A percentile compares a stretch with the other conserved stretches of the same genome.
Conservation (phyloP, 768 basidiomycete species). For the Lenzites betulinus region DNA sequence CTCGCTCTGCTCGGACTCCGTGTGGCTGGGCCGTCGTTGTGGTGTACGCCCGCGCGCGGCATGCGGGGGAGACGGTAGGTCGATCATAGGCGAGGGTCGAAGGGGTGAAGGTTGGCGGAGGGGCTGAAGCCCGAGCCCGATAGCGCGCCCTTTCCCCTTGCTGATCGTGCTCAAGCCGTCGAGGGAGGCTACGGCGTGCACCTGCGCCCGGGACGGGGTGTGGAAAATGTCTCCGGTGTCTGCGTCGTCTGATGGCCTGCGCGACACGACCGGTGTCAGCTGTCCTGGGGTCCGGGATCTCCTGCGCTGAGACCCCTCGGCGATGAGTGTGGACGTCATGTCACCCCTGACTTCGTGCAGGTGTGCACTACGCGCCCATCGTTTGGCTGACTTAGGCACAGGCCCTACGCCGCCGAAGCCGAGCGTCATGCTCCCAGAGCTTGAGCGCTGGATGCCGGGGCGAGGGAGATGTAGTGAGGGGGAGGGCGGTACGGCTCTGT, state of each 20-base stretch:
- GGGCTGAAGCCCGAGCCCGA: neutral
- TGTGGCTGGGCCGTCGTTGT: neutral
- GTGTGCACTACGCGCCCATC: constrained; percentile 68
- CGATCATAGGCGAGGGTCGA: constrained; percentile 4
- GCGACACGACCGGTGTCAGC: neutral
- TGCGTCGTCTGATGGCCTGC: neutral
- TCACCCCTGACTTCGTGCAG: constrained; percentile 57
- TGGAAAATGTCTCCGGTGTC: constrained; percentile 11
- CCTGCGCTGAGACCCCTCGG: neutral
- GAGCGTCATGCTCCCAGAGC: constrained; percentile 34
- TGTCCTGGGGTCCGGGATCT: neutral
- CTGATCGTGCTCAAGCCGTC: constrained; percentile 12
- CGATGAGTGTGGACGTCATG: neutral
- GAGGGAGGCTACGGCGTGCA: neutral
- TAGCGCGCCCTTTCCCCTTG: constrained; percentile 18
- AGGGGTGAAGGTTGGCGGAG: constrained; percentile 15
- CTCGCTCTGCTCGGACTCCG: constrained; percentile 25
- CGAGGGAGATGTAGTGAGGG: constrained; percentile 35
- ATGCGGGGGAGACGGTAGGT: constrained; percentile 8
- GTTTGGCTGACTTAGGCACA: constrained; percentile 50
- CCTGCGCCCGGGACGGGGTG: neutral
- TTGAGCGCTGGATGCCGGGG: constrained; percentile 46
- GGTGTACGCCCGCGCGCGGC: neutral
- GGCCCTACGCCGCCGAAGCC: constrained; percentile 34
- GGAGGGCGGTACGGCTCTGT: constrained; percentile 31